Evolutionary conservation across 73 alveolate species (phyloP), one percentile per base, ranked within the genome.

Genomic region (Symbiodinium pilosum): DNA sequence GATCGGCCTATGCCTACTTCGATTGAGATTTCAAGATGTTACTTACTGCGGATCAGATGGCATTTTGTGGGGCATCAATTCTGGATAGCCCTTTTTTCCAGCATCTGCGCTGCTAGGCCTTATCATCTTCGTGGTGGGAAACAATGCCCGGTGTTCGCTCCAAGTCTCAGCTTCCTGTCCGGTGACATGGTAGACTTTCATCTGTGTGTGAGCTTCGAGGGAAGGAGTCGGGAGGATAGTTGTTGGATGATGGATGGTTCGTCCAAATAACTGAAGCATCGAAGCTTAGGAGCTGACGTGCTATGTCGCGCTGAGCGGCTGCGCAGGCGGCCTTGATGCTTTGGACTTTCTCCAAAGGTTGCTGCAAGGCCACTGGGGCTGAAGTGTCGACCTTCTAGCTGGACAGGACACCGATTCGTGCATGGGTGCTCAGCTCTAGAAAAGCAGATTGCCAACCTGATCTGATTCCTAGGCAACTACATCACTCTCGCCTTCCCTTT

Each of bases 61-160:
- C 68, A 18, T 83, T 83, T 24, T 26, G 38, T 1, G 26, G 0
- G 38, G 21, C 42, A n/a, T 83, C 38, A 6, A 21, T 11, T 68
- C 14, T 8, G 42, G 14, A 28, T 21, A 54, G 6, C 71, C 71
- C 71, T 54, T 54, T 21, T n/a, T n/a, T n/a, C n/a, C n/a, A n/a
- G n/a, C n/a, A n/a, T n/a, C n/a, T n/a, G n/a, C n/a, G 59, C 6
- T 9, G 59, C 54, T 36, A 91, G 97, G 97, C 77, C 77, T 91
- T 32, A n/a, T 91, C n/a, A 83, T 91, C 83, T 91, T 91, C 84
- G 97, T 91, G 52, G 97, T 91, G 73, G 97, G 97, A 36, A 91
- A 91, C 97, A 91, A 91, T 38, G 97, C 97, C 20, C 97, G 97
- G 26, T 91, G 97, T 47, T 91, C 97, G 28, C 97, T 91, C n/a